phyloP scores from a whole-genome alignment of 345 rosid genomes.

The Lumnitzera littorea region DNA sequence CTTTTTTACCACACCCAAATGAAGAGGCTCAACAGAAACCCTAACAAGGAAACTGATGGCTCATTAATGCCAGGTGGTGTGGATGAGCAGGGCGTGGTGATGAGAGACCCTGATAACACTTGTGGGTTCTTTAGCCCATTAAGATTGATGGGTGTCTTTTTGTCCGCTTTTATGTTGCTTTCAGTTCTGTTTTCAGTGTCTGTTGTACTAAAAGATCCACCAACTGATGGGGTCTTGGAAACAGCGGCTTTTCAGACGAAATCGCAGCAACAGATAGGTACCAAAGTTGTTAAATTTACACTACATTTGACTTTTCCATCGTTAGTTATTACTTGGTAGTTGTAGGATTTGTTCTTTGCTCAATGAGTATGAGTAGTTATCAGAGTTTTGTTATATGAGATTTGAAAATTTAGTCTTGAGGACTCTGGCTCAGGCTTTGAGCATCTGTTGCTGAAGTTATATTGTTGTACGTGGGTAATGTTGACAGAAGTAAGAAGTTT shows the following conservation, averaged over 20 bases:
- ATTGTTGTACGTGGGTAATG: no score
- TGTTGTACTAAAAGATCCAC: slow-evolving; percentile 39
- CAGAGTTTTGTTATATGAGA: no score
- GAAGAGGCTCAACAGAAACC: slow-evolving; percentile 30
- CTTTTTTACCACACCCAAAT: slow-evolving; percentile 3
- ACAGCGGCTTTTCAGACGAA: slow-evolving; percentile 9
- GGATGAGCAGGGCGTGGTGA: background rate
- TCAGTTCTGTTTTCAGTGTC: slow-evolving; percentile 39
- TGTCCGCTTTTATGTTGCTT: slow-evolving; percentile 24
- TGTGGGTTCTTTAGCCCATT: slow-evolving; percentile 12
- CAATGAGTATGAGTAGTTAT: no score
- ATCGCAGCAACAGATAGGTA: slow-evolving; percentile 23
- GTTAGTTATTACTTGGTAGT: no score
- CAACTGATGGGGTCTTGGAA: slow-evolving; percentile 25
- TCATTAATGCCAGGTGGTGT: slow-evolving; percentile 13
- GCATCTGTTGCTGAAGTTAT: no score
- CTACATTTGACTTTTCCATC: no score
- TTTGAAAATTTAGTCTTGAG: no score
- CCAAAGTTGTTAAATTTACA: background rate
- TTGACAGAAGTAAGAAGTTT: no score
- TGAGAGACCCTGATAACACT: slow-evolving; percentile 22
- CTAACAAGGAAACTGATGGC: slow-evolving; percentile 8
- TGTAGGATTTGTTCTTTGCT: no score
- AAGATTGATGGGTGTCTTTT: slow-evolving; percentile 27
- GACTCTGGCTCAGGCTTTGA: no score